A percentile compares a stretch with the other conserved stretches of the same genome.
Conservation (phyloP, 139 green algal species). For the Protoeuglena noctilucae region DNA sequence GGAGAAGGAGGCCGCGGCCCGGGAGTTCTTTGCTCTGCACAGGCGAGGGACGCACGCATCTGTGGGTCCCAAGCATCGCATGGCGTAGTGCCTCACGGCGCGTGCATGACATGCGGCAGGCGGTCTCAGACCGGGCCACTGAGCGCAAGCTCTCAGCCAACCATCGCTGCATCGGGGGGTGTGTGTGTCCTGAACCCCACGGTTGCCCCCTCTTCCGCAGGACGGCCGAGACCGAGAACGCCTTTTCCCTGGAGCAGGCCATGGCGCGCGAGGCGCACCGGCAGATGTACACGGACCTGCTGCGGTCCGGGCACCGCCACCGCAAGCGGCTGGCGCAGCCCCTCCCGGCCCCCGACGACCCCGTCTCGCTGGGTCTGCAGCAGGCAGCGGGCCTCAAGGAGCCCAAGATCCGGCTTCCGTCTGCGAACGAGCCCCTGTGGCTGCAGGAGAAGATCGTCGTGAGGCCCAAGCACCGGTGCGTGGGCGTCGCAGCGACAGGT, state of each 20-base stretch:
- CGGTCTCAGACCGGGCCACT: neutral
- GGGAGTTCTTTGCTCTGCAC: too few species aligned
- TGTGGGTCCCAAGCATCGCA: too few species aligned
- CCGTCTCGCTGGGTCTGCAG: neutral
- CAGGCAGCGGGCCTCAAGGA: neutral
- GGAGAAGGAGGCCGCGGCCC: too few species aligned
- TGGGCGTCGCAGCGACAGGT: too few species aligned
- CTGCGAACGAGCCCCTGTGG: neutral
- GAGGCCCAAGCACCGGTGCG: neutral
- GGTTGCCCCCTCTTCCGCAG: too few species aligned
- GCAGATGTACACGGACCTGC: neutral
- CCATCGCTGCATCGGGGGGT: too few species aligned
- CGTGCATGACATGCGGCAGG: neutral
- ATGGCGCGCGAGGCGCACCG: neutral
- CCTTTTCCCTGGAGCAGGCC: neutral
- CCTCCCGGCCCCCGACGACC: neutral
- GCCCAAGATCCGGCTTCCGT: neutral
- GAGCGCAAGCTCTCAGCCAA: neutral
- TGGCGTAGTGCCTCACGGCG: too few species aligned
- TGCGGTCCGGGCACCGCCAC: neutral
- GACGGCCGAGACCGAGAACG: neutral
- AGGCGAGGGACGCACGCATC: too few species aligned
- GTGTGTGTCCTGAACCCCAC: too few species aligned
- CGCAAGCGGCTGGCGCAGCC: neutral
- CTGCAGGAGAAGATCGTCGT: neutral